A percentile compares a stretch with the other conserved stretches of the same genome.
Conservation (phyloP, 257 asterid genomes). For the Solanum ossicruentum region DNA sequence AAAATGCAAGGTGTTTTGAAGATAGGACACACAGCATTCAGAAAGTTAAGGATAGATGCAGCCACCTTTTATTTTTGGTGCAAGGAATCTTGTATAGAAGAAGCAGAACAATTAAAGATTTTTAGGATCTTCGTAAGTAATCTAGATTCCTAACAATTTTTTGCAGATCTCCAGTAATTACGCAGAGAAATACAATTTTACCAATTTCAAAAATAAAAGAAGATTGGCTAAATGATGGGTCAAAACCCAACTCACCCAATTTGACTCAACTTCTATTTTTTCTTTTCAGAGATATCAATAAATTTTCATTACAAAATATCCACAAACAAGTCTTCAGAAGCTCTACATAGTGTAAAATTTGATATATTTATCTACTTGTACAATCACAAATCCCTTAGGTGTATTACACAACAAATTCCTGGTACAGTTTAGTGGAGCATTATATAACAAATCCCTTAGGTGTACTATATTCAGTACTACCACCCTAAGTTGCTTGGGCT, state of each 20-base stretch:
- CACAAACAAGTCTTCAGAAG: neutral
- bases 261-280: neutral
- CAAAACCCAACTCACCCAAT: neutral
- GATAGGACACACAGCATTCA: neutral
- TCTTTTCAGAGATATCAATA: neutral
- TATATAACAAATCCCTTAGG: neutral
- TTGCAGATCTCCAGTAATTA: neutral
- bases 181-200: neutral
- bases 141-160: neutral
- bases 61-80: neutral
- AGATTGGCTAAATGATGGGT: neutral
- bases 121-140: neutral
- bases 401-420: neutral
- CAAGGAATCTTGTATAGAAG: neutral
- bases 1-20: neutral
- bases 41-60: neutral
- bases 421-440: neutral
- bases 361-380: neutral
- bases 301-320: neutral
- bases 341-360: neutral
- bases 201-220: neutral
- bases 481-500: neutral
- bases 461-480: neutral
- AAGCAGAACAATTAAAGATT: neutral
- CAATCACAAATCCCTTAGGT: neutral